These are phyloP conservation scores for Cyclostephanos tholiformis DNA, from an alignment of 108 stramenopile genomes.

Conservation along the genomic window DNA sequence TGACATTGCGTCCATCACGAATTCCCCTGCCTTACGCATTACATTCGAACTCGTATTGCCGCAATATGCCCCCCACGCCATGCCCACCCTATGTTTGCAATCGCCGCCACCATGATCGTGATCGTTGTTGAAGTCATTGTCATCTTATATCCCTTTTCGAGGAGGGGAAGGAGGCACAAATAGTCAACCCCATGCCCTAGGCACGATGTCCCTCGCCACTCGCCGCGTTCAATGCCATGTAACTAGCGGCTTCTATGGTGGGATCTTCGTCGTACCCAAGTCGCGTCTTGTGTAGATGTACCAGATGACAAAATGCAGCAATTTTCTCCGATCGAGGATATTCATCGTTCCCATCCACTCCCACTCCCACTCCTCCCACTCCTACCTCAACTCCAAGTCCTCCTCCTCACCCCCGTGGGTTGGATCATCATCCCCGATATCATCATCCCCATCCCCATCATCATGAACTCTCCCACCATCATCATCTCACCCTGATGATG, in stretches of 20 bases:
- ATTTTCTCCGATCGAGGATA: slow-evolving; percentile 41
- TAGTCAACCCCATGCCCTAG: slow-evolving; percentile 45
- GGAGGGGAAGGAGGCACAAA: slow-evolving; percentile 4
- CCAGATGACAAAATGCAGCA: slow-evolving; percentile 35
- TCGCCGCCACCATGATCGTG: neutral
- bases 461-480: neutral
- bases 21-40: slow-evolving; percentile 17
- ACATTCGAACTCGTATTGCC: slow-evolving; percentile 44
- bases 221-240: slow-evolving; percentile 29
- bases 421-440: no score
- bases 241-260: slow-evolving; percentile 25
- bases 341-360: neutral
- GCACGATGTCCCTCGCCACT: slow-evolving; percentile 32
- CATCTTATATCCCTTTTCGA: neutral
- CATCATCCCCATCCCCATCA: no score
- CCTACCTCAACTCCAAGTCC: no score
- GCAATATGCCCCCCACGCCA: slow-evolving; percentile 37
- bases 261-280: slow-evolving; percentile 45
- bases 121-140: neutral
- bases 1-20: slow-evolving; percentile 75
- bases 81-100: slow-evolving; percentile 18
- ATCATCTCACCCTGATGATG: neutral
- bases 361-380: neutral
- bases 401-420: no score
- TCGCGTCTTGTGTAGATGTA: slow-evolving; percentile 39